Evolutionary conservation across 192 early-diverging fungal genomes (phyloP).

Genomic region (Oehlia diaphana): DNA sequence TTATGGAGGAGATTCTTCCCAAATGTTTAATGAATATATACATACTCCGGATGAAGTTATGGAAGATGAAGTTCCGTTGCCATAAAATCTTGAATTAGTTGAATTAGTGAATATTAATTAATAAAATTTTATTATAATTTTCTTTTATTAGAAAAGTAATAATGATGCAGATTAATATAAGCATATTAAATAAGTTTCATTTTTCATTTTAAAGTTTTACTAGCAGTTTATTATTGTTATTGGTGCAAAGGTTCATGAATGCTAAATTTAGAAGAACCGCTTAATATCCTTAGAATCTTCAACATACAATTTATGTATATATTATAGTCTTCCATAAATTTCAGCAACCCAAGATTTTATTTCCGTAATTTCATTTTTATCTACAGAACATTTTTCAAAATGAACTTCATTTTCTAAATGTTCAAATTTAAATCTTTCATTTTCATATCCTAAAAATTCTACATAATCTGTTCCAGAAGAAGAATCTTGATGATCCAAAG

Average conservation of each 20-base stretch:
- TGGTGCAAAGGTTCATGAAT: background rate
- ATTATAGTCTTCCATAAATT: constrained; percentile 15
- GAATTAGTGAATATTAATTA: background rate
- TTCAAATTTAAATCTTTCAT: constrained; percentile 78
- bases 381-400: constrained; percentile 65
- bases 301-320: background rate
- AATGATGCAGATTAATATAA: background rate
- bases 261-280: background rate
- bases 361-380: constrained; percentile 56
- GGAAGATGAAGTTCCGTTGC: background rate
- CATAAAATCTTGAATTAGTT: background rate
- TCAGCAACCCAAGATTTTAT: constrained; percentile 65
- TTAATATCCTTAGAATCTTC: background rate
- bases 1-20: background rate
- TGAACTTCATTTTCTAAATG: constrained; percentile 71
- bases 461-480: constrained; percentile 60
- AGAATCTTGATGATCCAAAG: constrained; percentile 62
- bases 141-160: background rate
- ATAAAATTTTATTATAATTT: background rate
- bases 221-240: background rate
- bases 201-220: background rate
- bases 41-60: background rate
- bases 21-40: background rate
- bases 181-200: background rate
- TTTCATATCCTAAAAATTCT: constrained; percentile 81